These are phyloP conservation scores for Penicillium canariense DNA, from an alignment of 495 filamentous ascomycete species.

Conservation along the genomic window DNA sequence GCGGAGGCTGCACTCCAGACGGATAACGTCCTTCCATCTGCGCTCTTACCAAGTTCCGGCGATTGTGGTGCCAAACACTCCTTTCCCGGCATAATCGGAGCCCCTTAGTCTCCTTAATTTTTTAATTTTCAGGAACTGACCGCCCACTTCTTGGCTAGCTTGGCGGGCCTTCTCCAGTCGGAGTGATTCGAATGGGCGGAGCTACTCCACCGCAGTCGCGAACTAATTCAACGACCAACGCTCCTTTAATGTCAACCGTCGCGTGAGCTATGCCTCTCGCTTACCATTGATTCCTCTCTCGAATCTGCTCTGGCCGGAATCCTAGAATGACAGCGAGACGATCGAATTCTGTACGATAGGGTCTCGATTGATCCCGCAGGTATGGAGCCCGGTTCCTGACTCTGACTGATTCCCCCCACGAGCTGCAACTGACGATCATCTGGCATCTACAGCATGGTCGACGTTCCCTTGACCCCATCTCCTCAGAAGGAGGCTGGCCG, in stretches of 20 bases:
- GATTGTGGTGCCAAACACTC: not conserved
- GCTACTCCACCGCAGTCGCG: constrained; percentile 32
- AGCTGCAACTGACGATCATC: constrained; percentile 22
- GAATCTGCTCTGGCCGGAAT: not conserved
- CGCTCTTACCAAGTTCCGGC: too few species aligned
- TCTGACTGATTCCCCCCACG: not conserved
- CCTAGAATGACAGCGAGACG: constrained; percentile 16
- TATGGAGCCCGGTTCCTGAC: constrained; percentile 13
- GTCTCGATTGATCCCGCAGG: constrained; percentile 21
- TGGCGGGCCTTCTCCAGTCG: constrained; percentile 32
- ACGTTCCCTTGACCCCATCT: constrained; percentile 20
- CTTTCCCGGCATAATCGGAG: not conserved
- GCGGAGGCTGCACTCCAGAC: too few species aligned
- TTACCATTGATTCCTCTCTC: not conserved
- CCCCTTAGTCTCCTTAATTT: constrained; percentile 9
- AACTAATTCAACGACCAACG: constrained; percentile 23
- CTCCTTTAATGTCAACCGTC: constrained; percentile 32
- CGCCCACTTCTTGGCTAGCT: constrained; percentile 24
- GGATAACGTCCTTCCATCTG: too few species aligned
- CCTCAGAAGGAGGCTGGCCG: constrained; percentile 24
- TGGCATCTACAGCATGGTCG: constrained; percentile 28
- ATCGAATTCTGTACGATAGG: constrained; percentile 4
- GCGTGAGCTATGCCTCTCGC: constrained; percentile 5
- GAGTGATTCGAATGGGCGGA: constrained; percentile 24
- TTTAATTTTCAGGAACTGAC: constrained; percentile 12